A percentile compares a stretch with the other conserved stretches of the same genome.
These are phyloP conservation scores for Geosmithia morbida DNA, from an alignment of 2,329 filamentous ascomycete genomes.

Conservation along the genomic window DNA sequence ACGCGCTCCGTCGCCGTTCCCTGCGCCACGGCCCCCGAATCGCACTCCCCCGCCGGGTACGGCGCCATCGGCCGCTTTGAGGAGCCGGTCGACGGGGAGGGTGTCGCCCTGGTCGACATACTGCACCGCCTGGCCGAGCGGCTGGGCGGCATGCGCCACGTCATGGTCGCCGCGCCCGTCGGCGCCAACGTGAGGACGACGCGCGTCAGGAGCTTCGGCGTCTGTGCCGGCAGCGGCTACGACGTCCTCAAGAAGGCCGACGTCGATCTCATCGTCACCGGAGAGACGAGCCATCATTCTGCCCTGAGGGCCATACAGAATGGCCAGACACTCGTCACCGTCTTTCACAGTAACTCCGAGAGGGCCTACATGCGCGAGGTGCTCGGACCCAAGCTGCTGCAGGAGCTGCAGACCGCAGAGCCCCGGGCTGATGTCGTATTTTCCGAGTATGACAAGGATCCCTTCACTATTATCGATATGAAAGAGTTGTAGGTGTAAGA, in stretches of 20 bases:
- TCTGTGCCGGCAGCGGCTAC: constrained; percentile 82
- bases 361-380: constrained; percentile 63
- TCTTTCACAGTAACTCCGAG: constrained; percentile 93
- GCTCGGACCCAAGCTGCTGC: constrained; percentile 51
- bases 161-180: constrained; percentile 38
- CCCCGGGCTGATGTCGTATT: constrained; percentile 49
- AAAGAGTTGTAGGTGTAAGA: constrained; percentile 14
- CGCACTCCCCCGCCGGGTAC: constrained; percentile 34
- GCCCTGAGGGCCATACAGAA: constrained; percentile 75
- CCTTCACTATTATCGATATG: constrained; percentile 62
- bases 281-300: constrained; percentile 88
- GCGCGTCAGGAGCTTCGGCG: constrained; percentile 55
- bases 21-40: constrained; percentile 24
- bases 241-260: constrained; percentile 55
- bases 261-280: constrained; percentile 77
- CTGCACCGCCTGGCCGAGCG: constrained; percentile 44
- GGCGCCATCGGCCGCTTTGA: constrained; percentile 32
- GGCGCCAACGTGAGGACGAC: constrained; percentile 19
- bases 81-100: constrained; percentile 1
- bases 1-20: constrained; percentile 29
- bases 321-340: constrained; percentile 66
- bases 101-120: constrained; percentile 26
- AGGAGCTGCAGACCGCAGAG: constrained; percentile 34
- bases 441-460: constrained; percentile 73
- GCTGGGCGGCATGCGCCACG: constrained; percentile 47